Evolutionary conservation across 306 rosid species (phyloP), one percentile per base, ranked within the genome.

Genomic region (Mucuna pruriens): DNA sequence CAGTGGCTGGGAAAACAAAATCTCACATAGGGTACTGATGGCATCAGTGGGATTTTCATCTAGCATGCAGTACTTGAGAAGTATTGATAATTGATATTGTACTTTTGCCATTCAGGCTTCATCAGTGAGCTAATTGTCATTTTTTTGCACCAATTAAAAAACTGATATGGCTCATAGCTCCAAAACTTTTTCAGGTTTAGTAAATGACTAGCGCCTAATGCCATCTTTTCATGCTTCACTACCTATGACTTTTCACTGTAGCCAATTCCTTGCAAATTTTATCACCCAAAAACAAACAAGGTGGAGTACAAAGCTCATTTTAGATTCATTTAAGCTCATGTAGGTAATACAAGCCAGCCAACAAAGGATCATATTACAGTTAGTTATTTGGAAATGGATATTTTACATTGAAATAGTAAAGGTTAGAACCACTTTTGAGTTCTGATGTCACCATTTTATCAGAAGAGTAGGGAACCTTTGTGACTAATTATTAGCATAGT

Each of bases 361-460:
- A 76, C 66, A 69, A 69, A 69, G 19, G 57, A 64, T 71, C 45
- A 72, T 39, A n/a, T 64, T 15, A 13, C 38, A 34, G 49, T 42
- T 40, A 68, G 65, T 70, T 55, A 69, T 63, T 23, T 69, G 75
- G 19, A 29, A 39, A 67, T 20, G 62, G 42, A 75, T 38, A 75
- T 58, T 42, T 74, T 78, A 33, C 5, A 68, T 36, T 17, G 65
- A 74, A 74, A 58, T 39, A 66, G n/a, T 11, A 64, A 62, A 77
- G 23, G 42, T 29, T 10, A 17, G 25, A 70, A 75, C 60, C 71
- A 34, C 16, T 62, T 62, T 16, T 34, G 58, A 39, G 13, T 49
- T 66, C 69, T 60, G 12, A 38, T 29, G 33, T 9, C 57, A 68
- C 13, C 6, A 49, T 52, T 80, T 70, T 70, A 70, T 48, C 44